Conservation (phyloP, 495 filamentous ascomycete species). For the Annulohypoxylon bovei region DNA sequence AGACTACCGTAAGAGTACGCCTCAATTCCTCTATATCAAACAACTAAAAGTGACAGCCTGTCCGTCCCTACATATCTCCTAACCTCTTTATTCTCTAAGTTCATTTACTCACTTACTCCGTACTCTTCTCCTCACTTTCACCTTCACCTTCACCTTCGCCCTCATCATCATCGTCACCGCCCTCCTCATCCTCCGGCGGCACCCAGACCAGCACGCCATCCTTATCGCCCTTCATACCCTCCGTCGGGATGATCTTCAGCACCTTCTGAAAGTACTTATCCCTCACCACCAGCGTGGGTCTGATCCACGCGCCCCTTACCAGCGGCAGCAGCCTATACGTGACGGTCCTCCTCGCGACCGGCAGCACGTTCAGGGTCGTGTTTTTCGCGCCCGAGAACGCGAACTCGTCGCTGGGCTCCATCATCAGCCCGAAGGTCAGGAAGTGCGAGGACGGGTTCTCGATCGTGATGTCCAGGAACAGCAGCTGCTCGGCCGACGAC, state of each 20-base stretch:
- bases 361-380: slow-evolving; percentile 77
- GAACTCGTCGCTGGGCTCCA: slow-evolving; percentile 93
- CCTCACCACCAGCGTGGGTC: slow-evolving; percentile 74
- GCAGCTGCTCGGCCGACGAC: slow-evolving; percentile 39
- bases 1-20: not conserved
- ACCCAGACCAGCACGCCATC: slow-evolving; percentile 77
- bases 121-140: not conserved
- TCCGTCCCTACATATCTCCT: not conserved
- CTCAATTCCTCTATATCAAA: slow-evolving; percentile 17
- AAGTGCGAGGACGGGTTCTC: slow-evolving; percentile 96
- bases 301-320: slow-evolving; percentile 73
- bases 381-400: slow-evolving; percentile 92
- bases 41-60: not conserved
- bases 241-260: slow-evolving; percentile 73
- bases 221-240: slow-evolving; percentile 78
- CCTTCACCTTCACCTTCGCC: not conserved
- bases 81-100: not conserved
- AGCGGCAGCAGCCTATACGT: slow-evolving; percentile 74
- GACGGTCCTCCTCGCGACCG: slow-evolving; percentile 75
- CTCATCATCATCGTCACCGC: slow-evolving; percentile 26
- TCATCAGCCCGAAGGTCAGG: slow-evolving; percentile 86
- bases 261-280: slow-evolving; percentile 93
- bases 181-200: slow-evolving; percentile 54
- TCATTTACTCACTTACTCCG: not conserved
- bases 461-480: slow-evolving; percentile 70